Conservation (phyloP, 495 filamentous ascomycete species). For the Aspergillus sclerotiicarbonarius region DNA sequence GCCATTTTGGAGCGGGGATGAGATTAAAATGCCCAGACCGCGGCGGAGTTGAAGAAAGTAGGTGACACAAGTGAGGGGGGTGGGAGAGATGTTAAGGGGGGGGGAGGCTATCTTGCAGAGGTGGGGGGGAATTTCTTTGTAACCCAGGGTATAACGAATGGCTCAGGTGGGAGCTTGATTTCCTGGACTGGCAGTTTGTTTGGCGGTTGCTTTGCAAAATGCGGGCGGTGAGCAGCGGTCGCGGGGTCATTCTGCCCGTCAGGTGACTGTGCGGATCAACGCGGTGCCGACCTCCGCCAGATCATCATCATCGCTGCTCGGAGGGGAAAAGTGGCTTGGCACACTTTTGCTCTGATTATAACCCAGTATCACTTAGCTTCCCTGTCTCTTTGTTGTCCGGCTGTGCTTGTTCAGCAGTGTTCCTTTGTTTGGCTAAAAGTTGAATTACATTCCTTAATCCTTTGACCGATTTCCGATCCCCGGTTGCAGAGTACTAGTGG, state of each 20-base stretch:
- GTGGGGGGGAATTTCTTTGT: constrained; percentile 1
- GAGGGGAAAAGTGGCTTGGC: constrained; percentile 27
- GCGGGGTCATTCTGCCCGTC: constrained; percentile 32
- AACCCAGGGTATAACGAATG: not conserved
- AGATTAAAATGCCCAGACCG: constrained; percentile 4
- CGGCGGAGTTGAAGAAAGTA: constrained; percentile 1
- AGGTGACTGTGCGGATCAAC: constrained; percentile 21
- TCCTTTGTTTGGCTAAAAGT: not conserved
- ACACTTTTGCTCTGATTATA: constrained; percentile 16
- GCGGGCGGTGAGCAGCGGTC: constrained; percentile 25
- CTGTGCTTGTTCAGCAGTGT: constrained; percentile 3
- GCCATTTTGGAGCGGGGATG: constrained; percentile 62
- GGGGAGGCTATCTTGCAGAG: not conserved
- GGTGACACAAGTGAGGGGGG: not conserved
- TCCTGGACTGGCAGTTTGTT: constrained; percentile 38
- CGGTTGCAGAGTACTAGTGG: not conserved
- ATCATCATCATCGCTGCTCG: constrained; percentile 22
- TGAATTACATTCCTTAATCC: not conserved
- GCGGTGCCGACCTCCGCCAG: constrained; percentile 22
- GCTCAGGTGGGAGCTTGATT: constrained; percentile 17
- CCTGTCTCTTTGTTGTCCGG: not conserved
- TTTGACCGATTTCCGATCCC: too few relatives aligned
- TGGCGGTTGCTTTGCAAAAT: constrained; percentile 29
- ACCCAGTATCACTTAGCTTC: constrained; percentile 10
- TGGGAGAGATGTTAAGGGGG: not conserved